Percentiles rank a stretch among this genome's conserved stretches.
These are phyloP conservation scores for Coffea humblotiana DNA, from an alignment of 305 asterid species.

Conservation along the genomic window DNA sequence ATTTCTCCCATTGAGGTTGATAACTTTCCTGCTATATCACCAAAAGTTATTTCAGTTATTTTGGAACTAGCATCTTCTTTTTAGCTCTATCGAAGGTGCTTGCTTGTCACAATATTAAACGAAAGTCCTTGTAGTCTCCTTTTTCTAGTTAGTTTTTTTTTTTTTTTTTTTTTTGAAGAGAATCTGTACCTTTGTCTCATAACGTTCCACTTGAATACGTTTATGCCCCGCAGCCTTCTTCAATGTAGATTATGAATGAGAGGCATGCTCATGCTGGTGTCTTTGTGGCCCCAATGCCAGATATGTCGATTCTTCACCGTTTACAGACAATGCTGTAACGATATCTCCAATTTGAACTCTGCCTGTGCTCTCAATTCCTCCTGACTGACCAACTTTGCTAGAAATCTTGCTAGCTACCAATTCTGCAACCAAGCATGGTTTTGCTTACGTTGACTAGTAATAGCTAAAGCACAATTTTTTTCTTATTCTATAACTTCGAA, in stretches of 20 bases:
- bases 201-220: constrained; percentile 18
- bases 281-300: constrained; percentile 11
- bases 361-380: constrained; percentile 17
- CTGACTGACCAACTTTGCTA: constrained; percentile 11
- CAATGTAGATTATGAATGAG: constrained; percentile 12
- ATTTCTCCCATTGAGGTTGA: constrained; percentile 12
- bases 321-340: constrained; percentile 15
- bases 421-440: constrained; percentile 15
- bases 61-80: background rate
- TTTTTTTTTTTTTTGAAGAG: background rate
- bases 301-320: constrained; percentile 11
- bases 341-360: constrained; percentile 16
- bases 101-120: background rate
- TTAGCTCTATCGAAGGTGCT: background rate
- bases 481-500: background rate
- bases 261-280: constrained; percentile 13
- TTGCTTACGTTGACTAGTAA: background rate
- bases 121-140: background rate
- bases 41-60: background rate
- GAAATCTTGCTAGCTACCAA: constrained; percentile 9
- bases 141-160: background rate
- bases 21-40: constrained; percentile 3
- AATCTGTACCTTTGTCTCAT: constrained; percentile 10
- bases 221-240: constrained; percentile 10
- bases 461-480: background rate